phyloP scores from a whole-genome alignment of 192 early-diverging fungal species.

The Chytriomyces hyalinus region DNA sequence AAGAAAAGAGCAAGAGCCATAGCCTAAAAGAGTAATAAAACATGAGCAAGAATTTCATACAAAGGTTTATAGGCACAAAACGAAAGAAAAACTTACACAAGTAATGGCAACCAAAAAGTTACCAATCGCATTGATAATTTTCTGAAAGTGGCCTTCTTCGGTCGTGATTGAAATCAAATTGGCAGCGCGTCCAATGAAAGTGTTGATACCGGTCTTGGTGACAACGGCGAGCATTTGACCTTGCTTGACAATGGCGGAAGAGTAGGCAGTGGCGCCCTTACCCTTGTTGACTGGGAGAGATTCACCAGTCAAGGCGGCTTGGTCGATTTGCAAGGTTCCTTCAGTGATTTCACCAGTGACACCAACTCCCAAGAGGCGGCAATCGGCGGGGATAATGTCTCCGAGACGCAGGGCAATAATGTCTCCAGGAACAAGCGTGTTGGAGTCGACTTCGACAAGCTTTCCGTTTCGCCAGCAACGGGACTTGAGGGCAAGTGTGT shows the following conservation, averaged over 20 bases:
- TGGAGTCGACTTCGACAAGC: conserved; percentile 79
- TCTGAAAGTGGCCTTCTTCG: conserved; percentile 92
- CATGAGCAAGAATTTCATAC: not conserved
- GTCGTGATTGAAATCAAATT: conserved; percentile 89
- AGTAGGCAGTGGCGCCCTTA: conserved; percentile 85
- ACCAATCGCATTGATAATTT: conserved; percentile 87
- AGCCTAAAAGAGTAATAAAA: not conserved
- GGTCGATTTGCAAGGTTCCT: conserved; percentile 83
- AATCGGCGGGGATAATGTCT: conserved; percentile 94
- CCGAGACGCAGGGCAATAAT: conserved; percentile 89
- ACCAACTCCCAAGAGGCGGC: conserved; percentile 71
- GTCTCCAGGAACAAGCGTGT: conserved; percentile 88
- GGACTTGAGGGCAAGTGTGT: conserved; percentile 88
- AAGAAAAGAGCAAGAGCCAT: conserved; percentile 70
- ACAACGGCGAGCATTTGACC: conserved; percentile 93
- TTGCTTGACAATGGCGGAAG: conserved; percentile 92
- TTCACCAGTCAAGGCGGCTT: conserved; percentile 93
- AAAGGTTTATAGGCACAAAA: not conserved
- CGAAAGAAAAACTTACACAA: conserved; percentile 34
- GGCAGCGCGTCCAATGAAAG: conserved; percentile 94
- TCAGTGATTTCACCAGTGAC: conserved; percentile 71
- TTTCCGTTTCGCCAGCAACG: conserved; percentile 81
- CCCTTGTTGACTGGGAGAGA: conserved; percentile 87
- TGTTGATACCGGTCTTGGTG: conserved; percentile 89
- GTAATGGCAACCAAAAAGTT: conserved; percentile 85